Evolutionary conservation across 495 filamentous ascomycete species (phyloP), one percentile per base, ranked within the genome.

Genomic region (Amniculicola lignicola): DNA sequence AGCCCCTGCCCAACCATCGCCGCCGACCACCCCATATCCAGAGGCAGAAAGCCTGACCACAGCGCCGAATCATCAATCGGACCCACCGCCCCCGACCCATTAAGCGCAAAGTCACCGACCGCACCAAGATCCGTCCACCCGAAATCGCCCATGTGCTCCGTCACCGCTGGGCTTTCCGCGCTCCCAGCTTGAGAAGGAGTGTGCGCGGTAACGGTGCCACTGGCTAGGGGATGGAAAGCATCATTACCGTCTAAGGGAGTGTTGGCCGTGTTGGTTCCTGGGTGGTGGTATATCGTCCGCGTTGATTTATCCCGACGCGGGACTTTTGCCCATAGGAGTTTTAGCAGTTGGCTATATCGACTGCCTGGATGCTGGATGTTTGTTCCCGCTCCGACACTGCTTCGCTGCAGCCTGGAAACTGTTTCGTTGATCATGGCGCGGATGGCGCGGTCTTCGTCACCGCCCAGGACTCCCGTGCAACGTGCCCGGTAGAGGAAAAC

Each of bases 401-500:
- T 74, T 62, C 77, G 77, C 40, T 74, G 73, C 15, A 82, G 67
- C 3, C 77, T 69, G 25, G 74, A 67, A 10, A 79, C 75, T 5
- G 77, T 80, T 58, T 75, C 73, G 24, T 71, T 68, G 14, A 82
- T 74, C 50, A 80, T 72, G 28, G 77, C 71, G 27, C 78, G 76
- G 14, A 82, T 75, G 29, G 73, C 72, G 37, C 71, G 72, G 63
- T 82, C 79, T 57, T 82, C 79, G 28, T 69, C 65, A n/a, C 61
- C 27, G 14, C 71, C 65, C 57, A 82, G 75, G 51, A 81, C 79
- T 14, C 78, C 79, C 21, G 79, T 79, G 7, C 78, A 81, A 22
- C 78, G 73, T 18, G 79, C 79, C 63, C 80, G 78, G 61, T 81
- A 82, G 18, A 81, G 63, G 51, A 81, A 81, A 9, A 82, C 78